These are phyloP conservation scores for Wickerhamomyces queroliae DNA, from an alignment of 805 yeast genomes.

Conservation along the genomic window DNA sequence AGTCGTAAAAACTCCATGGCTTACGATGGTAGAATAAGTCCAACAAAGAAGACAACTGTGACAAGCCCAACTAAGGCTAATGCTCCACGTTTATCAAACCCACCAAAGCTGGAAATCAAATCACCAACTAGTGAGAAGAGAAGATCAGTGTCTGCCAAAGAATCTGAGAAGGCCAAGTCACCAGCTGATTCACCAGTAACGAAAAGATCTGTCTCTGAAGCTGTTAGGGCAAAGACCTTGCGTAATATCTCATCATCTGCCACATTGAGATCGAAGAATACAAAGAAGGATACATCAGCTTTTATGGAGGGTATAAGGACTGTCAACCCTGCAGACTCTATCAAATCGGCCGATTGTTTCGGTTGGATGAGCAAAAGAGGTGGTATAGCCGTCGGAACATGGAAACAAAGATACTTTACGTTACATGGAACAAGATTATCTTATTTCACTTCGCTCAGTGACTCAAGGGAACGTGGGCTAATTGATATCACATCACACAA, in stretches of 20 bases:
- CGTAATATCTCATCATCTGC: slow-evolving; percentile 51
- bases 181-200: slow-evolving; percentile 15
- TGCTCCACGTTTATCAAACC: no score
- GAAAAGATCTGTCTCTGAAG: slow-evolving; percentile 44
- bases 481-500: slow-evolving; percentile 95
- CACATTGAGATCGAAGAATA: slow-evolving; percentile 24
- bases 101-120: no score
- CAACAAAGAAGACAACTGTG: slow-evolving; percentile 4
- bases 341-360: slow-evolving; percentile 64
- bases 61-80: slow-evolving; percentile 2
- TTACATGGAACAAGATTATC: slow-evolving; percentile 91
- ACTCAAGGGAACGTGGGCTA: slow-evolving; percentile 81
- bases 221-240: slow-evolving; percentile 43
- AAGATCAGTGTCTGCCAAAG: slow-evolving; percentile 48
- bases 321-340: slow-evolving; percentile 72
- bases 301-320: slow-evolving; percentile 83
- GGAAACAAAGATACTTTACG: slow-evolving; percentile 83
- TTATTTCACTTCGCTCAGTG: slow-evolving; percentile 74
- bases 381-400: slow-evolving; percentile 75
- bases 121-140: slow-evolving; percentile 29
- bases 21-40: slow-evolving; percentile 9
- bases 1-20: slow-evolving; percentile 13
- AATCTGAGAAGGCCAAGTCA: slow-evolving; percentile 22
- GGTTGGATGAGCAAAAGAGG: slow-evolving; percentile 98
- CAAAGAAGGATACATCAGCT: slow-evolving; percentile 68